A percentile compares a stretch with the other conserved stretches of the same genome.
phyloP scores from a whole-genome alignment of 169 alveolate species.

The Plasmodium relictum region DNA sequence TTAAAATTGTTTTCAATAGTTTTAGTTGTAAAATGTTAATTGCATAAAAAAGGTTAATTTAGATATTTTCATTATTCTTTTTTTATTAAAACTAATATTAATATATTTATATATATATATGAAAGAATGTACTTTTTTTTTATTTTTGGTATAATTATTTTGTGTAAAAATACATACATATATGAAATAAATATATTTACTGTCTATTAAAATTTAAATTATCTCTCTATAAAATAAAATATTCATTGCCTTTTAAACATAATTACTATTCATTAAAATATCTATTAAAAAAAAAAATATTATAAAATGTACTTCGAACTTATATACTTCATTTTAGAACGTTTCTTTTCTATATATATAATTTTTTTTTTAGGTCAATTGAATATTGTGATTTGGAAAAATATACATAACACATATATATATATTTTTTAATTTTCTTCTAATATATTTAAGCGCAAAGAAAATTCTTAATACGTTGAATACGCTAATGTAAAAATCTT shows the following conservation, averaged over 20 bases:
- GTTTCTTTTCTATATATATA: neutral
- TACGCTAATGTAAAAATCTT: slow-evolving; percentile 14
- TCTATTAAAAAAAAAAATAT: neutral
- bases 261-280: neutral
- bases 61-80: too few relatives aligned
- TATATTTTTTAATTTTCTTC: slow-evolving; percentile 31
- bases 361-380: slow-evolving; percentile 5
- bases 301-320: neutral
- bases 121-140: too few relatives aligned
- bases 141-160: too few relatives aligned
- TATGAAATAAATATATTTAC: neutral
- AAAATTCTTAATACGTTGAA: slow-evolving; percentile 8
- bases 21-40: too few relatives aligned
- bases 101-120: too few relatives aligned
- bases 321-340: neutral
- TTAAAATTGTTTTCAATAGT: too few relatives aligned
- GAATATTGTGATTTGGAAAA: slow-evolving; percentile 30
- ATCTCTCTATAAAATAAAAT: neutral
- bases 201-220: neutral
- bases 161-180: neutral
- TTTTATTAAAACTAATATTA: too few relatives aligned
- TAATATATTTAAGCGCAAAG: slow-evolving; percentile 36
- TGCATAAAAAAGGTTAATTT: too few relatives aligned
- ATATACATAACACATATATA: slow-evolving; percentile 39
- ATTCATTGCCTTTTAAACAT: too few relatives aligned